Conservation (phyloP, 306 rosid species). For the Sechiopsis laciniata region DNA sequence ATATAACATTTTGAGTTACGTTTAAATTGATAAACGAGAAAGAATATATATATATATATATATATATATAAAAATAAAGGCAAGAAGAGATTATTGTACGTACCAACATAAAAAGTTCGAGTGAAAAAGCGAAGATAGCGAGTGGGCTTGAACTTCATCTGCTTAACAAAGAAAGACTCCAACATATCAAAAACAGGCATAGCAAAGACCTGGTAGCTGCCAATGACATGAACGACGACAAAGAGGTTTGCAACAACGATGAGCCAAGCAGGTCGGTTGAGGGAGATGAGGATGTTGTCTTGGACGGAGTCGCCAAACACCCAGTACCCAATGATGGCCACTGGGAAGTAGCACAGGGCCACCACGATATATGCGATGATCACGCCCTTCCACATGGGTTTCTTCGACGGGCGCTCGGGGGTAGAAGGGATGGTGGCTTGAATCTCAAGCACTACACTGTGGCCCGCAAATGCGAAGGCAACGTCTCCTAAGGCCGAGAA, state of each 20-base stretch:
- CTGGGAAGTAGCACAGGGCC: slow-evolving; percentile 41
- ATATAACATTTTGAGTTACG: too few relatives aligned
- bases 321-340: slow-evolving; percentile 34
- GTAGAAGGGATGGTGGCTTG: slow-evolving; percentile 46
- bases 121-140: slow-evolving; percentile 25
- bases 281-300: slow-evolving; percentile 35
- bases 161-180: slow-evolving; percentile 27
- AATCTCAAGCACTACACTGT: slow-evolving; percentile 40
- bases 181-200: slow-evolving; percentile 35
- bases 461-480: slow-evolving; percentile 43
- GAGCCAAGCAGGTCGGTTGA: slow-evolving; percentile 36
- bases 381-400: slow-evolving; percentile 43
- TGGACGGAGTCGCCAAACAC: slow-evolving; percentile 32
- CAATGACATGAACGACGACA: slow-evolving; percentile 42
- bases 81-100: background rate
- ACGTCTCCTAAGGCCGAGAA: slow-evolving; percentile 35
- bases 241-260: slow-evolving; percentile 29
- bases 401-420: slow-evolving; percentile 29
- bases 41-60: too few relatives aligned
- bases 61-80: too few relatives aligned
- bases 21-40: too few relatives aligned
- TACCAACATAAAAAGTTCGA: slow-evolving; percentile 35
- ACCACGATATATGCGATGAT: slow-evolving; percentile 29
- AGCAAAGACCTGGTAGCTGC: slow-evolving; percentile 42
- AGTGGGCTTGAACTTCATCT: slow-evolving; percentile 34